Conservation (phyloP, 2,329 filamentous ascomycete genomes). For the Penicillium sumatraense region DNA sequence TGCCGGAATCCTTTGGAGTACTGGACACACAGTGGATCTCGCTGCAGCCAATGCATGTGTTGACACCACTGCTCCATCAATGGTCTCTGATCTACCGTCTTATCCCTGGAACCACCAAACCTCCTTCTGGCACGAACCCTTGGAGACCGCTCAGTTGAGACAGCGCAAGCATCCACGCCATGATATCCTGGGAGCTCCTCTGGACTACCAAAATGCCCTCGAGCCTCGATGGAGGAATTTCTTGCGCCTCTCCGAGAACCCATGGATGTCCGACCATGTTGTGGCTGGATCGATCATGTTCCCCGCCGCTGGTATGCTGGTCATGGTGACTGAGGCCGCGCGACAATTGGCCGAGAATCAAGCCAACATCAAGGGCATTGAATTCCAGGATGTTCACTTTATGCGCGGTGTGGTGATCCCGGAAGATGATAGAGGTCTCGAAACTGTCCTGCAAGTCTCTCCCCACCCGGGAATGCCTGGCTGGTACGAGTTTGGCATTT, state of each 20-base stretch:
- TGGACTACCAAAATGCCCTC: slow-evolving; percentile 20
- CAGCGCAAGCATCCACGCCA: slow-evolving; percentile 24
- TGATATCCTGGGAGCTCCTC: slow-evolving; percentile 27
- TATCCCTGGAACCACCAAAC: slow-evolving; percentile 49
- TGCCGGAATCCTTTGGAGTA: slow-evolving; percentile 11
- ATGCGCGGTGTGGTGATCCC: slow-evolving; percentile 24
- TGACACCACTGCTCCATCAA: not conserved
- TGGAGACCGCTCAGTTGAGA: slow-evolving; percentile 23
- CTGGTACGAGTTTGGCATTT: slow-evolving; percentile 27
- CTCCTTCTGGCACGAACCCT: slow-evolving; percentile 43
- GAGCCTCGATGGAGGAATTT: slow-evolving; percentile 51
- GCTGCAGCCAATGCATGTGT: not conserved
- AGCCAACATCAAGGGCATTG: slow-evolving; percentile 17
- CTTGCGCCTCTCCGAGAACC: slow-evolving; percentile 20
- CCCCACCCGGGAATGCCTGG: slow-evolving; percentile 19
- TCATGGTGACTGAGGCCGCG: slow-evolving; percentile 29
- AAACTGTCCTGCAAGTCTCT: slow-evolving; percentile 21
- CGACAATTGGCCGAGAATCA: slow-evolving; percentile 19
- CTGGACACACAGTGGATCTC: not conserved
- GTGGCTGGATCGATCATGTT: slow-evolving; percentile 27
- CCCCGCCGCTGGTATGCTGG: slow-evolving; percentile 29
- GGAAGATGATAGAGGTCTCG: slow-evolving; percentile 22
- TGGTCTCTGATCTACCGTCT: slow-evolving; percentile 37
- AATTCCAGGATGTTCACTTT: slow-evolving; percentile 23
- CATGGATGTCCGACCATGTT: slow-evolving; percentile 55